Evolutionary conservation across 192 early-diverging fungal species (phyloP).

Genomic region (Phlyctochytrium arcticum): DNA sequence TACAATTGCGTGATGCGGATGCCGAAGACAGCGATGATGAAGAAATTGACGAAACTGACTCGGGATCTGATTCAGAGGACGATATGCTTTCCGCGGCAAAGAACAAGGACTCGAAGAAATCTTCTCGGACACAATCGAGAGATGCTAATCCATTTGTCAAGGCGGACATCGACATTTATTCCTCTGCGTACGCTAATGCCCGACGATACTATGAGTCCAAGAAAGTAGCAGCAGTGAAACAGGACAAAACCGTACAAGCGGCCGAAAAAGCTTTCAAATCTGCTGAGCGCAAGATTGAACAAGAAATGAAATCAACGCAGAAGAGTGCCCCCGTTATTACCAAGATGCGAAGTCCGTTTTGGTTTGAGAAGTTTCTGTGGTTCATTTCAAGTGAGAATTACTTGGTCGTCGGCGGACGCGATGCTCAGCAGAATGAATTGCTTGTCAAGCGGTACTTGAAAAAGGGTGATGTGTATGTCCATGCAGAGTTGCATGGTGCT

Average conservation of each 20-base stretch:
- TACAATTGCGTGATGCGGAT: constrained; percentile 49
- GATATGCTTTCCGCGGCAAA: constrained; percentile 29
- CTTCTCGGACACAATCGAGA: no score
- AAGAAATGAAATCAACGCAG: constrained; percentile 70
- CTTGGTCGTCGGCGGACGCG: constrained; percentile 86
- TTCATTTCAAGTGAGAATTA: constrained; percentile 91
- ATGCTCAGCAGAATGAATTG: constrained; percentile 91
- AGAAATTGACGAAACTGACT: constrained; percentile 57
- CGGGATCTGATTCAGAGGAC: constrained; percentile 44
- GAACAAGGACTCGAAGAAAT: constrained; percentile 28
- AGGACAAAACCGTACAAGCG: constrained; percentile 83
- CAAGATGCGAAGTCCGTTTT: constrained; percentile 85
- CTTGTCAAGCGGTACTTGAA: constrained; percentile 70
- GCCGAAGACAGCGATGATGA: constrained; percentile 19
- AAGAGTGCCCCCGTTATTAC: constrained; percentile 70
- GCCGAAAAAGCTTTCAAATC: constrained; percentile 83
- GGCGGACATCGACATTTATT: constrained; percentile 87
- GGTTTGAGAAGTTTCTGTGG: constrained; percentile 99
- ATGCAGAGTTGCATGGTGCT: constrained; percentile 91
- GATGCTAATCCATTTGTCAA: constrained; percentile 17
- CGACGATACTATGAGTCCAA: constrained; percentile 82
- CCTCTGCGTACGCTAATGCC: constrained; percentile 86
- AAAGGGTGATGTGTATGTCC: constrained; percentile 82
- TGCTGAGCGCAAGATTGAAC: constrained; percentile 84
- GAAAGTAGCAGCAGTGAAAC: constrained; percentile 79